A percentile compares a stretch with the other conserved stretches of the same genome.
Conservation (phyloP, 1,284 basidiomycete species). For the Cutaneotrichosporon dermatis region DNA sequence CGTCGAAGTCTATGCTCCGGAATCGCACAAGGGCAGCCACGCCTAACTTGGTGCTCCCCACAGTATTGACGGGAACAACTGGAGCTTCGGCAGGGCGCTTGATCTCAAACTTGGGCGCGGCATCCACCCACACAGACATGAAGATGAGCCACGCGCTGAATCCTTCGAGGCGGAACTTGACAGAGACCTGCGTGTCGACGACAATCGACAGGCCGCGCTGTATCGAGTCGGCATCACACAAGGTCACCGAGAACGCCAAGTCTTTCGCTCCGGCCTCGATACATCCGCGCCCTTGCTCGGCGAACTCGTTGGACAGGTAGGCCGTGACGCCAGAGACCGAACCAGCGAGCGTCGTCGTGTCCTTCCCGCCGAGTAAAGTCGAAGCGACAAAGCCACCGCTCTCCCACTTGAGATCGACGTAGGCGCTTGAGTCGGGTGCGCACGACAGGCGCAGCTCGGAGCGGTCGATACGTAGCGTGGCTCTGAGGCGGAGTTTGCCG, state of each 20-base stretch:
- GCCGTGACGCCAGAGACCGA: conserved; percentile 71
- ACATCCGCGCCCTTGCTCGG: conserved; percentile 35
- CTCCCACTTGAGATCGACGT: conserved; percentile 80
- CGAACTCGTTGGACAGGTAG: conserved; percentile 66
- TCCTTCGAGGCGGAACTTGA: conserved; percentile 39
- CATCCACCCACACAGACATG: conserved; percentile 42
- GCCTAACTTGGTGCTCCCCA: conserved; percentile 17
- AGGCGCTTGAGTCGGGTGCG: conserved; percentile 80
- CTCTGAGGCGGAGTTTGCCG: conserved; percentile 42
- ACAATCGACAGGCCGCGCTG: conserved; percentile 55
- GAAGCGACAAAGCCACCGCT: conserved; percentile 82
- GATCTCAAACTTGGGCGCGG: conserved; percentile 33
- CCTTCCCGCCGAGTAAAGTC: conserved; percentile 64
- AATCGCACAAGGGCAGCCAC: conserved; percentile 61
- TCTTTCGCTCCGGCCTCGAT: conserved; percentile 43
- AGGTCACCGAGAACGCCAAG: conserved; percentile 36
- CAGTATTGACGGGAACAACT: background rate
- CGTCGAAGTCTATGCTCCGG: conserved; percentile 64
- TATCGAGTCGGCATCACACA: conserved; percentile 15
- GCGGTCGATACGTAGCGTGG: conserved; percentile 82
- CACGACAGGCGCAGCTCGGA: conserved; percentile 80
- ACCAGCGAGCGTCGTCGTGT: conserved; percentile 64
- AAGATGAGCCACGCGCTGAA: conserved; percentile 45
- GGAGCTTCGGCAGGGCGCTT: conserved; percentile 6
- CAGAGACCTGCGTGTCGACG: conserved; percentile 38